Evolutionary conservation across 768 basidiomycete genomes (phyloP).

Genomic region (Hirschioporus abietinus): DNA sequence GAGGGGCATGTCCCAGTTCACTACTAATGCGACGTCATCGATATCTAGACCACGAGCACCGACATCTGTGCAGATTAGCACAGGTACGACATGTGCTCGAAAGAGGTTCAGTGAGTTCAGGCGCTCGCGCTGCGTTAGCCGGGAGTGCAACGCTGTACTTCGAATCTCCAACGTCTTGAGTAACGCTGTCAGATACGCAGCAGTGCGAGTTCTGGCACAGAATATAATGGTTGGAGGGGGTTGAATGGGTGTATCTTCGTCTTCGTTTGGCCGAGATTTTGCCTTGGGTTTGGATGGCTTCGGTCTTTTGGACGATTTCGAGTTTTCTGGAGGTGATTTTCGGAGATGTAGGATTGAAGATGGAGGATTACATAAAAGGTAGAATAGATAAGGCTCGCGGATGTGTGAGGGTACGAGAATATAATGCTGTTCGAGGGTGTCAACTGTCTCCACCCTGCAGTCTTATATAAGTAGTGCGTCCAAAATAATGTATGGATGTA

Average conservation of each 20-base stretch:
- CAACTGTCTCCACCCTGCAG: conserved; percentile 80
- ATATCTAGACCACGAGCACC: conserved; percentile 95
- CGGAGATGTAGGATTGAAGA: conserved; percentile 67
- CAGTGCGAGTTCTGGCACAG: conserved; percentile 78
- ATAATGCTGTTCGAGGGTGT: conserved; percentile 82
- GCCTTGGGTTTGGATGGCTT: conserved; percentile 14
- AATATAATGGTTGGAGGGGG: conserved; percentile 98
- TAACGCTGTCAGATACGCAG: conserved; percentile 60
- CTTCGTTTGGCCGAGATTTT: conserved; percentile 25
- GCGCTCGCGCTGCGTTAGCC: conserved; percentile 84
- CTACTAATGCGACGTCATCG: conserved; percentile 90
- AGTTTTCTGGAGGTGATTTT: conserved; percentile 52
- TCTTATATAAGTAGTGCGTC: conserved; percentile 10
- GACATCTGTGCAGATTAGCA: conserved; percentile 92
- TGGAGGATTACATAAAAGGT: conserved; percentile 86
- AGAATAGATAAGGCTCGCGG: conserved; percentile 85
- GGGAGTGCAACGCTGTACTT: conserved; percentile 86
- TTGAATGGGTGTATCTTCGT: conserved; percentile 53
- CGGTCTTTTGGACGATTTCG: conserved; percentile 30
- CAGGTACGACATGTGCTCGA: conserved; percentile 79
- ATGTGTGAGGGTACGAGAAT: conserved; percentile 93
- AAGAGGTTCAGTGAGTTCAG: conserved; percentile 81
- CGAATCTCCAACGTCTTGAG: conserved; percentile 78
- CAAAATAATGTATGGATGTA: neutral
- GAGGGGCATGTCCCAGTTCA: conserved; percentile 95